These are phyloP conservation scores for Apophysomyces trapeziformis DNA, from an alignment of 371 early-diverging fungal species.

Conservation along the genomic window DNA sequence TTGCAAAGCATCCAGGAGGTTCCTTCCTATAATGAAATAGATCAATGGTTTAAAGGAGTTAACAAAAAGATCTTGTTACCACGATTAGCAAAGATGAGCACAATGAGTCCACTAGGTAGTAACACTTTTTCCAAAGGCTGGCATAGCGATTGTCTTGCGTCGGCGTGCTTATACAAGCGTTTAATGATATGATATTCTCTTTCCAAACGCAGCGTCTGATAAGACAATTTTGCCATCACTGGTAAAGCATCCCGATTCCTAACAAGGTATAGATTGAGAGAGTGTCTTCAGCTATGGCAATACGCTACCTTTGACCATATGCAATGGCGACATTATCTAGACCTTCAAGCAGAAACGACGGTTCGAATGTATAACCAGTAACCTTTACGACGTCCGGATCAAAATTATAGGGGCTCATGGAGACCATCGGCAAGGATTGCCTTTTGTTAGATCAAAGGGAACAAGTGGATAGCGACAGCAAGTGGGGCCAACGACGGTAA, in stretches of 20 bases:
- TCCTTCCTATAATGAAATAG: constrained; percentile 22
- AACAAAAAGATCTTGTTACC: constrained; percentile 13
- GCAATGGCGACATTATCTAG: constrained; percentile 43
- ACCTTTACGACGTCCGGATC: constrained; percentile 30
- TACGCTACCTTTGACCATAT: constrained; percentile 42
- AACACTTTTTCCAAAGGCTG: constrained; percentile 45
- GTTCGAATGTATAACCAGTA: constrained; percentile 38
- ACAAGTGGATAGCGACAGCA: not conserved
- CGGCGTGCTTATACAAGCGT: constrained; percentile 37
- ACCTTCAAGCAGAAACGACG: constrained; percentile 33
- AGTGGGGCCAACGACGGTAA: not conserved
- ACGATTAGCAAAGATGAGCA: constrained; percentile 44
- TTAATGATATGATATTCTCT: constrained; percentile 52
- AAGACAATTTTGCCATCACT: constrained; percentile 51
- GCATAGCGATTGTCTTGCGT: constrained; percentile 34
- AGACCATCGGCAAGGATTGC: constrained; percentile 9
- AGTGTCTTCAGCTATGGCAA: not conserved
- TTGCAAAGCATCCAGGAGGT: constrained; percentile 35
- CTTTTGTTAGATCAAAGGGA: constrained; percentile 3
- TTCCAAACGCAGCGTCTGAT: constrained; percentile 47
- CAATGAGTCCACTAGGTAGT: constrained; percentile 32
- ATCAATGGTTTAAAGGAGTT: not conserved
- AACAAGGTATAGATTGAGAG: not conserved
- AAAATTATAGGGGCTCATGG: constrained; percentile 24
- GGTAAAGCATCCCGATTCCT: constrained; percentile 42